A percentile compares a stretch with the other conserved stretches of the same genome.
Evolutionary conservation across 202 grass and related monocot genomes (phyloP).

Genomic region (Eragrostis tef): DNA sequence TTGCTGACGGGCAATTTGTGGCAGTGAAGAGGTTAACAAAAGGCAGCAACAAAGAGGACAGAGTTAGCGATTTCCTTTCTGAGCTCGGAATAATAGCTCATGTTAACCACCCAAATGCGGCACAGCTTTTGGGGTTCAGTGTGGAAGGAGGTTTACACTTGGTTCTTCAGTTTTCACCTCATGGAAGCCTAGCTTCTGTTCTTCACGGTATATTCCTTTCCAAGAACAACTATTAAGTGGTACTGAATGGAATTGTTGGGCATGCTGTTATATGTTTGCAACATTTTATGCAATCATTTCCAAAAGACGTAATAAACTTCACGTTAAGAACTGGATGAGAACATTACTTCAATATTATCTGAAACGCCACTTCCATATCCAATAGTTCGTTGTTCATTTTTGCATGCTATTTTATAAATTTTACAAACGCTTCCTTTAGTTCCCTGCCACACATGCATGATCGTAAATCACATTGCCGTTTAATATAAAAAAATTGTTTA

Average conservation of each 20-base stretch:
- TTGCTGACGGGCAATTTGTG: constrained; percentile 77
- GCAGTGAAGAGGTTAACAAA: constrained; percentile 94
- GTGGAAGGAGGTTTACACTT: constrained; percentile 84
- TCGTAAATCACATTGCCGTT: constrained; percentile 1
- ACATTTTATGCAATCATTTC: constrained; percentile 31
- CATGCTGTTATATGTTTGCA: background rate
- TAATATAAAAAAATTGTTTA: constrained; percentile 32
- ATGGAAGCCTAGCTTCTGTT: constrained; percentile 94
- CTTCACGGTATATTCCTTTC: constrained; percentile 76
- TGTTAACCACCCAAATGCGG: constrained; percentile 92
- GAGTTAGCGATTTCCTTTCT: constrained; percentile 83
- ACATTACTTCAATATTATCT: constrained; percentile 35
- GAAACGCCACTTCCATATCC: constrained; percentile 14
- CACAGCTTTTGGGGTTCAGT: constrained; percentile 93
- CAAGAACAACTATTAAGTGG: constrained; percentile 31
- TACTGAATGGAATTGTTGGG: constrained; percentile 26
- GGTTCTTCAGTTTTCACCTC: constrained; percentile 87
- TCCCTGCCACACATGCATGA: background rate
- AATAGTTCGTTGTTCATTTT: constrained; percentile 37
- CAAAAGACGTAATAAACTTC: constrained; percentile 12
- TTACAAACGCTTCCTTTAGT: background rate
- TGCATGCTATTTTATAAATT: constrained; percentile 25
- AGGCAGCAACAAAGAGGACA: constrained; percentile 77
- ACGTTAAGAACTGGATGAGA: background rate
- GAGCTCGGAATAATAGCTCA: constrained; percentile 99